Evolutionary conservation across 352 stramenopile genomes (phyloP).

Genomic region (Pythium angustatum): DNA sequence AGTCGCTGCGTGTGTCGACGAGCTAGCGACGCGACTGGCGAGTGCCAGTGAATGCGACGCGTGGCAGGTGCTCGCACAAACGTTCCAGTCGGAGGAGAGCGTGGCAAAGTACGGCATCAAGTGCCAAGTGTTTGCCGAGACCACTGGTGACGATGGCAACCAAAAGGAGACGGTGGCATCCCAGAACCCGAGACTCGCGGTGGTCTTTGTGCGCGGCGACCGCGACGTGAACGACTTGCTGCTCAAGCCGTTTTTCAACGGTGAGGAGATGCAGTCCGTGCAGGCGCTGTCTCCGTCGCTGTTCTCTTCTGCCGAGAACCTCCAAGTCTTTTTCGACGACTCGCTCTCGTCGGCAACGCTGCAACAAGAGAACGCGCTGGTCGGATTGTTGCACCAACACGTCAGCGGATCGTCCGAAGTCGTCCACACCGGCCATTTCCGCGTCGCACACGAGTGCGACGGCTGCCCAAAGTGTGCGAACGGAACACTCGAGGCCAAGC

Average conservation of each 20-base stretch:
- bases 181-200: slow-evolving; percentile 12
- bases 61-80: slow-evolving; percentile 9
- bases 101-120: slow-evolving; percentile 15
- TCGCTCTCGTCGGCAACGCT: slow-evolving; percentile 36
- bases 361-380: slow-evolving; percentile 5
- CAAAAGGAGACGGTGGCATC: not conserved
- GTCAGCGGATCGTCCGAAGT: not conserved
- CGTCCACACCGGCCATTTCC: slow-evolving; percentile 56
- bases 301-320: slow-evolving; percentile 15
- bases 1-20: not conserved
- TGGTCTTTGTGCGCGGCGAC: slow-evolving; percentile 66
- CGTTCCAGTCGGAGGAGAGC: slow-evolving; percentile 5
- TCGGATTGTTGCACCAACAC: slow-evolving; percentile 13
- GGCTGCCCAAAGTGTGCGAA: slow-evolving; percentile 43
- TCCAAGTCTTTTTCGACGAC: slow-evolving; percentile 67
- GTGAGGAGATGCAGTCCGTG: slow-evolving; percentile 54
- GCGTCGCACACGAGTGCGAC: slow-evolving; percentile 64
- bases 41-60: not conserved
- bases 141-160: slow-evolving; percentile 23
- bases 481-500: slow-evolving; percentile 60
- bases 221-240: slow-evolving; percentile 68
- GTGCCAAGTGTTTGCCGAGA: slow-evolving; percentile 33
- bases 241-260: slow-evolving; percentile 69
- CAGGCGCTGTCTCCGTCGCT: slow-evolving; percentile 16
- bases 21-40: not conserved